phyloP scores from a whole-genome alignment of 2,329 filamentous ascomycete genomes.

The Sporothrix humicola region DNA sequence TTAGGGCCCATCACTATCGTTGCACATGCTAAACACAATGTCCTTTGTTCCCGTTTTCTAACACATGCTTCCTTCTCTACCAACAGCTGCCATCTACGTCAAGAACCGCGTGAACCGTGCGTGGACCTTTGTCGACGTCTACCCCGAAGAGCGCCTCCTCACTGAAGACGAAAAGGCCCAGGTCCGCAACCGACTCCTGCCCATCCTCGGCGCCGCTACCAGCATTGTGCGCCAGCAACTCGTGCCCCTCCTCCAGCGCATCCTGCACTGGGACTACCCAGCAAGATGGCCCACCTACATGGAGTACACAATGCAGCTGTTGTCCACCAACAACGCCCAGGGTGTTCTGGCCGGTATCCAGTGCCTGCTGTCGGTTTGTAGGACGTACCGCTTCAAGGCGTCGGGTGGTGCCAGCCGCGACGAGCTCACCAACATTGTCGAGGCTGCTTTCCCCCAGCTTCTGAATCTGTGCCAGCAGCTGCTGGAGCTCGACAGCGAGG shows the following conservation, averaged over 20 bases:
- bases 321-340: slow-evolving; percentile 82
- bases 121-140: slow-evolving; percentile 81
- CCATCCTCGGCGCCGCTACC: slow-evolving; percentile 80
- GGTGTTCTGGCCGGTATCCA: slow-evolving; percentile 93
- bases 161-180: slow-evolving; percentile 86
- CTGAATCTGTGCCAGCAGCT: slow-evolving; percentile 86
- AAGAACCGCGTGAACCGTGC: slow-evolving; percentile 96
- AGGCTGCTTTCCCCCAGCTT: slow-evolving; percentile 85
- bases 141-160: slow-evolving; percentile 74
- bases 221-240: slow-evolving; percentile 88
- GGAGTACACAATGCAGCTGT: slow-evolving; percentile 85
- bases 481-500: slow-evolving; percentile 87
- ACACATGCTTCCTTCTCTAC: background rate
- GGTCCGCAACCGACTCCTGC: slow-evolving; percentile 86
- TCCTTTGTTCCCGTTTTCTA: slow-evolving; percentile 14
- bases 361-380: slow-evolving; percentile 91
- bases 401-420: slow-evolving; percentile 75
- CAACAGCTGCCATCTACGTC: slow-evolving; percentile 87
- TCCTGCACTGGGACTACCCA: slow-evolving; percentile 94
- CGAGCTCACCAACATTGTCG: slow-evolving; percentile 94
- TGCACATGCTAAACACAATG: slow-evolving; percentile 4
- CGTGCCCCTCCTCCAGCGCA: slow-evolving; percentile 91
- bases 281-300: slow-evolving; percentile 93
- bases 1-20: background rate
- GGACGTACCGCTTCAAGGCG: slow-evolving; percentile 91